phyloP scores from a whole-genome alignment of 2,329 filamentous ascomycete genomes.

The Setomelanomma holmii region DNA sequence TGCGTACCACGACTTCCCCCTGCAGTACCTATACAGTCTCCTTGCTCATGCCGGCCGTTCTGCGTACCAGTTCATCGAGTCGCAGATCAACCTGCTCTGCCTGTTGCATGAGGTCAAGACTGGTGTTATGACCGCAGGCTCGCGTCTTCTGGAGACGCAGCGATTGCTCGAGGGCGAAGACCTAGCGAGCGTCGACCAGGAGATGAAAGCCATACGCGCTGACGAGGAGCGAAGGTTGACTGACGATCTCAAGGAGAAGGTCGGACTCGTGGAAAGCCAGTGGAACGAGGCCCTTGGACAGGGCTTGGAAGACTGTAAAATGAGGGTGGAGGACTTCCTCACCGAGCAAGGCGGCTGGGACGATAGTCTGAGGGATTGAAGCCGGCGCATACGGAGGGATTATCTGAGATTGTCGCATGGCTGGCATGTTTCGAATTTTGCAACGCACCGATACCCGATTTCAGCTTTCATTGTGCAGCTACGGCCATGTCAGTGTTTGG shows the following conservation, averaged over 20 bases:
- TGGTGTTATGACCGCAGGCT: conserved; percentile 73
- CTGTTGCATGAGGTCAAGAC: conserved; percentile 90
- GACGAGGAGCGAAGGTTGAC: conserved; percentile 76
- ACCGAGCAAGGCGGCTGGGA: conserved; percentile 87
- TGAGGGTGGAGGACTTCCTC: conserved; percentile 75
- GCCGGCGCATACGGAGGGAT: conserved; percentile 4
- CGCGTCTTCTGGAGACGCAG: conserved; percentile 71
- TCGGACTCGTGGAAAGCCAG: conserved; percentile 86
- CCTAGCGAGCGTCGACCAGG: conserved; percentile 49
- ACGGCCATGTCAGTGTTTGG: conserved; percentile 11
- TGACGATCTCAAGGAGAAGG: conserved; percentile 90
- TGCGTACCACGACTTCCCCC: conserved; percentile 76
- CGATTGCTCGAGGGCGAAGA: conserved; percentile 53
- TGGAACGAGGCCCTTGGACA: conserved; percentile 88
- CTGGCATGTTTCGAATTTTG: conserved; percentile 28
- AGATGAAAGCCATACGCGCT: conserved; percentile 65
- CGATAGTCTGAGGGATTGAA: conserved; percentile 60
- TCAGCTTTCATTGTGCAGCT: conserved; percentile 18
- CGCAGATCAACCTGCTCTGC: conserved; percentile 88
- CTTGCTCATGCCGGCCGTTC: conserved; percentile 89
- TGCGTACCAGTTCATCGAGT: conserved; percentile 96
- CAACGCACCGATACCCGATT: conserved; percentile 46
- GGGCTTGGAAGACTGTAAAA: conserved; percentile 74
- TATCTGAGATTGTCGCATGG: conserved; percentile 13
- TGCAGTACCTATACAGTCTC: conserved; percentile 89